Percentiles rank a stretch among this genome's conserved stretches.
Conservation (phyloP, 2,329 filamentous ascomycete genomes). For the Ophiostoma piceae region DNA sequence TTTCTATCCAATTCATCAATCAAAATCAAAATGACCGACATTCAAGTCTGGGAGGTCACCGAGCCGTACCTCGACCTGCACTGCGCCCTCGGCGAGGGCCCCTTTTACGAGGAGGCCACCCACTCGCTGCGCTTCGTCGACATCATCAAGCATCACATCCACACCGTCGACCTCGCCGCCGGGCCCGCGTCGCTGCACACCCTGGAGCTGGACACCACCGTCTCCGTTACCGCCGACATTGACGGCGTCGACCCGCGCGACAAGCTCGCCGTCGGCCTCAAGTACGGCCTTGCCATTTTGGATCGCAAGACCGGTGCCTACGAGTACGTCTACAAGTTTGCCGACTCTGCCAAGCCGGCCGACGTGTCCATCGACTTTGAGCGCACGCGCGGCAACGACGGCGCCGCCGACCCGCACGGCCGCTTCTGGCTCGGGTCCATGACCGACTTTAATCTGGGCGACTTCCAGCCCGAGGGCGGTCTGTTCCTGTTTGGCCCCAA, state of each 20-base stretch:
- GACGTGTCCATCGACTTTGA: constrained; percentile 38
- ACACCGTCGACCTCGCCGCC: constrained; percentile 61
- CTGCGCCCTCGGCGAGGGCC: constrained; percentile 67
- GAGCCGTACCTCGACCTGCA: constrained; percentile 56
- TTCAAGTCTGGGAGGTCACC: constrained; percentile 47
- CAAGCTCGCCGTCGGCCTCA: constrained; percentile 71
- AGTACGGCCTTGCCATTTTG: constrained; percentile 74
- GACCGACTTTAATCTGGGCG: constrained; percentile 62
- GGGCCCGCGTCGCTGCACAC: constrained; percentile 61
- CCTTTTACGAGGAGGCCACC: constrained; percentile 63
- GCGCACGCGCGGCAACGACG: constrained; percentile 70
- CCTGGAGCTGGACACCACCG: constrained; percentile 48
- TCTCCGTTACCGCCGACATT: constrained; percentile 74
- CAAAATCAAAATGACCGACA: constrained; percentile 17
- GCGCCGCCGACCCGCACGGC: constrained; percentile 71
- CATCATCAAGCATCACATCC: constrained; percentile 70
- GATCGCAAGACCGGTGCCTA: constrained; percentile 56
- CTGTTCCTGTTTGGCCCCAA: constrained; percentile 10
- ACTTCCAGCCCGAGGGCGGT: constrained; percentile 54
- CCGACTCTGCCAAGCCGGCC: constrained; percentile 30
- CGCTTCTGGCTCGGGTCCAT: constrained; percentile 82
- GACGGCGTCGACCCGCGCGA: constrained; percentile 55
- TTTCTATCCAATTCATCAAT: not conserved
- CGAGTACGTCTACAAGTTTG: constrained; percentile 50
- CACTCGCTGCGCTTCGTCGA: constrained; percentile 73